Evolutionary conservation across 441 rosid genomes (phyloP), one percentile per base, ranked within the genome.

Genomic region (Pelargonium cotyledonis): DNA sequence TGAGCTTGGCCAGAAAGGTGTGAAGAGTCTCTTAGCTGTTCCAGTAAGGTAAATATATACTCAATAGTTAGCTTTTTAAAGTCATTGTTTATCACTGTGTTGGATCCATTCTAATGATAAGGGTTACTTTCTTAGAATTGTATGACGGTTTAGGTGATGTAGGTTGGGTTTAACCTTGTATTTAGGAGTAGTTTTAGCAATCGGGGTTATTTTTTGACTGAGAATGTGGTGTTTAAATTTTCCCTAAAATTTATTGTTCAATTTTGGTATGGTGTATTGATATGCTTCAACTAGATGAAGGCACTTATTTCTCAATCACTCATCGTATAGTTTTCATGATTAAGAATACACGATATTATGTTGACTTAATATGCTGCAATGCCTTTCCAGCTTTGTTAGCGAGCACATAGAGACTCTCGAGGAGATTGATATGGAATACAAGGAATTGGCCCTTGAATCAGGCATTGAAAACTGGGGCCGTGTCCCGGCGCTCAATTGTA

Each of bases 381-480:
- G 38, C n/a, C 19, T 58, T 79, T 68, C 55, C 84, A 92, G 99
- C 84, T 92, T 92, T 73, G 99, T 90, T 63, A 95, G 97, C 29
- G 97, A 90, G 85, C 97, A 90, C 81, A 91, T 95, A 4, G 96
- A 95, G 74, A 95, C 97, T 11, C 89, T 91, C 9, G 97, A 91
- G 77, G 99, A 91, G 81, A 95, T 91, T 65, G 97, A 95, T 73
- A 90, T 91, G 74, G 96, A 91, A 77, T 95, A 95, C 74, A 87
- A 82, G 76, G 85, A 95, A 46, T 74, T 95, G 79, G 96, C 97
- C 57, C 81, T 95, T 4, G 89, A 91, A 80, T 91, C 96, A 5
- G 97, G 97, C 55, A 74, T 95, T 53, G 85, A 88, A 76, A 95
- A 95, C 40, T 95, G 99, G 96, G 99, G 96, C 0, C 88, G 95